phyloP scores from a whole-genome alignment of 78 protist genomes.

The Acrasis kona region DNA sequence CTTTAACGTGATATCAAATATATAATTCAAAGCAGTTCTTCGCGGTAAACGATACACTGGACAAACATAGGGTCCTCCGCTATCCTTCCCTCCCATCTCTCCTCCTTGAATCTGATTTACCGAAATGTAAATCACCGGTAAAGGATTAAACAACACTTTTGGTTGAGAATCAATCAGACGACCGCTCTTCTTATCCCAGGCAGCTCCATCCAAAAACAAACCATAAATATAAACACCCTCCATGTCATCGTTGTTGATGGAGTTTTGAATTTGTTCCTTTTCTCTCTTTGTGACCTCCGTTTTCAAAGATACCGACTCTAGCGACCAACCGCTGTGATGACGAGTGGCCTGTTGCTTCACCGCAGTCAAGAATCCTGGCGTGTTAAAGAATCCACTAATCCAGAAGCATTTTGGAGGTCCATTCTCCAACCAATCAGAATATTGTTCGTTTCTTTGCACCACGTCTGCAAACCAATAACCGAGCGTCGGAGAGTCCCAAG shows the following conservation, averaged over 20 bases:
- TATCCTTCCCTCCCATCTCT: too few species aligned
- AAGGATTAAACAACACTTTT: slow-evolving; percentile 30
- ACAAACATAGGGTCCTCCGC: slow-evolving; percentile 44
- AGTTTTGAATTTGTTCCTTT: slow-evolving; percentile 19
- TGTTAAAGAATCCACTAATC: slow-evolving; percentile 52
- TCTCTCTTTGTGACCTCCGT: slow-evolving; percentile 36
- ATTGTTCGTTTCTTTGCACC: too few species aligned
- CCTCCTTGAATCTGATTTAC: not conserved
- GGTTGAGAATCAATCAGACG: slow-evolving; percentile 34
- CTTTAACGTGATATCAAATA: slow-evolving; percentile 39
- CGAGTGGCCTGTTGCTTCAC: slow-evolving; percentile 70
- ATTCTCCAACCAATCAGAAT: slow-evolving; percentile 40
- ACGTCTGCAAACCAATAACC: slow-evolving; percentile 58
- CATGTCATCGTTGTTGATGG: slow-evolving; percentile 71
- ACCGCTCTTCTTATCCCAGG: slow-evolving; percentile 43
- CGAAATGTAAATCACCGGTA: slow-evolving; percentile 58
- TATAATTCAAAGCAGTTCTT: slow-evolving; percentile 42
- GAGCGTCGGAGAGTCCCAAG: slow-evolving; percentile 42
- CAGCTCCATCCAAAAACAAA: slow-evolving; percentile 65
- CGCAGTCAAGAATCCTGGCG: slow-evolving; percentile 68
- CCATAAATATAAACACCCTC: slow-evolving; percentile 61
- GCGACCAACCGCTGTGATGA: slow-evolving; percentile 55
- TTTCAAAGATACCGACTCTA: slow-evolving; percentile 42
- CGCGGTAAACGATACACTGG: slow-evolving; percentile 58
- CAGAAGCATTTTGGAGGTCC: not conserved